Base-by-base conservation (phyloP, 2,329 filamentous ascomycete genomes). In the Elsinoe australis region DNA sequence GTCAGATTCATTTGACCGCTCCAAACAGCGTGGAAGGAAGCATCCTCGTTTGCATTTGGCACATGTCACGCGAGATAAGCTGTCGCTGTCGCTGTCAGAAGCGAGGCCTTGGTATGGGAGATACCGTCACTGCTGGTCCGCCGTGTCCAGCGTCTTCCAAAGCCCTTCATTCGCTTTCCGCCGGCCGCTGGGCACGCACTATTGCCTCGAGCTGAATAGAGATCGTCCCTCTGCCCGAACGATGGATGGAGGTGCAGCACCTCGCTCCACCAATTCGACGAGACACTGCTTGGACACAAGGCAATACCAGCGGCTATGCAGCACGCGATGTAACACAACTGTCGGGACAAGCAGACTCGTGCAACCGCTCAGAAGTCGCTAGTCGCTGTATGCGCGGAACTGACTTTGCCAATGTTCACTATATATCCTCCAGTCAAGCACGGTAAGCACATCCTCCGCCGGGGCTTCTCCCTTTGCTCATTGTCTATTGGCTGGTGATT, bases 241-340 rank as follows among this genome's bases (percentile, higher is more conserved):
- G n/a, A n/a, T n/a, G n/a, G n/a, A n/a, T n/a, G n/a, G n/a, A n/a
- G n/a, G n/a, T n/a, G n/a, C 26, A 29, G 7, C 6, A 29, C 26
- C 26, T 7, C 26, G 12, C 26, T 6, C 6, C 12, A 7, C 7
- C 26, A 12, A 29, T 29, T 6, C 26, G 6, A 31, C 39, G 3
- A 44, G 26, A 44, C 39, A 3, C 17, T 31, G n/a, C n/a, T n/a
- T n/a, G n/a, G n/a, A n/a, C n/a, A n/a, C n/a, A n/a, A n/a, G n/a
- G n/a, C n/a, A n/a, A 8, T 41, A 12, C 21, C 36, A 10, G 18
- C 21, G 28, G 21, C 21, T 24, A 9, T 28, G 39, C 39, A 44
- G 22, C 24, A 32, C n/a, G 28, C 39, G 39, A 44, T 44, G 39
- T 44, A 44, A 44, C 39, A 18, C 17, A 31, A 44, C 21, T 5